Evolutionary conservation across 2,329 filamentous ascomycete species (phyloP), one percentile per base, ranked within the genome.

Genomic region (Fragosphaeria purpurea): DNA sequence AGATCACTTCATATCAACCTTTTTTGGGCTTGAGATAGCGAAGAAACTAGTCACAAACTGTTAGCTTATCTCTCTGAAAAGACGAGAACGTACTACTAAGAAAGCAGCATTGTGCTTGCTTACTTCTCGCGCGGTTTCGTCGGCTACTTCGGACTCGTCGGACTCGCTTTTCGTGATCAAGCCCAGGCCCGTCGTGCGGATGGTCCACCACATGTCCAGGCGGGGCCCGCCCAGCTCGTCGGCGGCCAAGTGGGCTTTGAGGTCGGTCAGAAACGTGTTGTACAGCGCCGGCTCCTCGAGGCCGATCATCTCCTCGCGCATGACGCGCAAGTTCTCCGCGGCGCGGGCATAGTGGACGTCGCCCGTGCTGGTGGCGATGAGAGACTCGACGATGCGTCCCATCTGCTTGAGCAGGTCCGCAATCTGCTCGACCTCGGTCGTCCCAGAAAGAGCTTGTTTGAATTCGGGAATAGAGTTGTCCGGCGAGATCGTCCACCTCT

Each of bases 391-490:
- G 50, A 95, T 83, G 5, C 63, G 63, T 10, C 76, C 80, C 79
- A 97, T 86, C 61, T 94, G 87, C 56, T 82, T 79, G 6, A 82
- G 75, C 1, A 85, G 85, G 13, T 83, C 77, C 53, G 80, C 73
- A 48, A 94, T 77, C 4, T 77, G 73, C 1, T 76, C 69, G 1
- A 84, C 69, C 33, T 82, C 76, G 6, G 79, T 74, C 0, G 84
- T 75, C 1, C 70, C 68, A 1, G 73, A 73, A 12, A 97, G 72
- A 4, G 83, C 76, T 63, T 88, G 88, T 63, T 90, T 94, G 77
- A 95, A 96, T 53, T 91, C 87, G 0, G 93, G 89, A 5, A 97
- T 81, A 1, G 90, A 81, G 56, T 97, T 97, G 8, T 84, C 76
- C 0, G 77, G 64, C 2, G 72, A 71, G 30, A 82, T 73, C 46